Base-by-base conservation (phyloP, 2,329 filamentous ascomycete species). In the Thelonectria blattea region DNA sequence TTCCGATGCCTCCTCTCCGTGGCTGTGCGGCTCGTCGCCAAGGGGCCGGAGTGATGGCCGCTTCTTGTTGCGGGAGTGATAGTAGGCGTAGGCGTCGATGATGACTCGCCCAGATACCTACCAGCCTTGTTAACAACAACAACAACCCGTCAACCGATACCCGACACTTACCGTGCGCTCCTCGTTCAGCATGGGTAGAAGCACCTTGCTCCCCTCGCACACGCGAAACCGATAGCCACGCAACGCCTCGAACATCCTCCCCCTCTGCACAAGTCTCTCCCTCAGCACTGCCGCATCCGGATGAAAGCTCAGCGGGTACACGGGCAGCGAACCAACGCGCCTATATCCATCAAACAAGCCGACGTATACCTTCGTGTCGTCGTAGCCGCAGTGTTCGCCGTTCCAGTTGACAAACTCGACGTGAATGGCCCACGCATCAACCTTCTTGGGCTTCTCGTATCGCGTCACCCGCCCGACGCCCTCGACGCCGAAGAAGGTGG, bases 321-420 rank as follows among this genome's bases (percentile, higher is more conserved):
- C 68, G 0, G 66, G 66, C 1, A 77, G 64, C 0, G 63, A 65
- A 0, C 49, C 60, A n/a, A 78, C 71, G 9, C 63, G 64, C 5
- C 66, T 66, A 24, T 64, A 59, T 0, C 74, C 74, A 0, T 52
- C 4, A 34, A 73, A 78, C 0, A 64, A 39, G 4, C 24, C 15
- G 59, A 78, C 74, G 17, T 15, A 57, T 14, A 70, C 42, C 6
- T 49, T 52, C 1, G 65, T 70, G 0, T 54, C 65, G 3, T 56
- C 56, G 43, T 70, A 75, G 8, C 76, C 75, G 45, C 69, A 73
- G 1, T 37, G 50, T 32, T 72, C 66, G 12, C 76, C 70, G 45
- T 78, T 73, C 75, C 75, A 78, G 49, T 78, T 73, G 3, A 78
- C 37, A 51, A 73, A 76, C 52, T 78, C 73, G 45, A 75, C 43